Conservation (phyloP, 2,329 filamentous ascomycete species). For the Stemphylium vesicarium region DNA sequence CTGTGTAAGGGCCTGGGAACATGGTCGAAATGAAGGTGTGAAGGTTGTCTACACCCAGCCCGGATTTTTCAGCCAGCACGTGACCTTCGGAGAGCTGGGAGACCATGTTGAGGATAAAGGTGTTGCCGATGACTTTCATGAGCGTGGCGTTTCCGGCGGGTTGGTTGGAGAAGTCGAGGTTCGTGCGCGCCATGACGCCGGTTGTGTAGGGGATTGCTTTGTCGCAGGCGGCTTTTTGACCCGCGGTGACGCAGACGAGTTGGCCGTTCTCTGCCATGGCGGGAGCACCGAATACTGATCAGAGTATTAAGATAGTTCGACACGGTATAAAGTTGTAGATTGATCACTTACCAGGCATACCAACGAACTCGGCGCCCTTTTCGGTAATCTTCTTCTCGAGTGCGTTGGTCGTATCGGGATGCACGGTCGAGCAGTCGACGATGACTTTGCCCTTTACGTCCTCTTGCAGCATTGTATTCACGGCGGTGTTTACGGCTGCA, state of each 20-base stretch:
- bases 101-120: constrained; percentile 83
- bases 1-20: constrained; percentile 76
- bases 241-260: constrained; percentile 76
- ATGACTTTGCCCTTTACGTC: constrained; percentile 75
- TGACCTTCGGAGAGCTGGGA: constrained; percentile 80
- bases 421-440: constrained; percentile 86
- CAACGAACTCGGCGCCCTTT: constrained; percentile 75
- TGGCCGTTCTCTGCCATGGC: constrained; percentile 73
- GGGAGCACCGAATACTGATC: constrained; percentile 71
- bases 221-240: constrained; percentile 64
- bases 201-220: constrained; percentile 73
- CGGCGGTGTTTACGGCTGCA: constrained; percentile 68
- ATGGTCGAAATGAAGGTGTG: constrained; percentile 74
- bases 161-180: constrained; percentile 74
- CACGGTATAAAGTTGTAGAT: constrained; percentile 10
- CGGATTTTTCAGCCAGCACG: constrained; percentile 79
- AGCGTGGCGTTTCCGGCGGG: constrained; percentile 71
- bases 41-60: constrained; percentile 72
- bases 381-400: constrained; percentile 64
- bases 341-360: constrained; percentile 61
- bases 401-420: constrained; percentile 77
- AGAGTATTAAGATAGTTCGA: constrained; percentile 19
- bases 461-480: constrained; percentile 62
- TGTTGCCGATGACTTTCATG: constrained; percentile 86
- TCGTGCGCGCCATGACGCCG: constrained; percentile 72